Evolutionary conservation across 148 eudicot species (phyloP).

Genomic region (Fagopyrum tataricum): DNA sequence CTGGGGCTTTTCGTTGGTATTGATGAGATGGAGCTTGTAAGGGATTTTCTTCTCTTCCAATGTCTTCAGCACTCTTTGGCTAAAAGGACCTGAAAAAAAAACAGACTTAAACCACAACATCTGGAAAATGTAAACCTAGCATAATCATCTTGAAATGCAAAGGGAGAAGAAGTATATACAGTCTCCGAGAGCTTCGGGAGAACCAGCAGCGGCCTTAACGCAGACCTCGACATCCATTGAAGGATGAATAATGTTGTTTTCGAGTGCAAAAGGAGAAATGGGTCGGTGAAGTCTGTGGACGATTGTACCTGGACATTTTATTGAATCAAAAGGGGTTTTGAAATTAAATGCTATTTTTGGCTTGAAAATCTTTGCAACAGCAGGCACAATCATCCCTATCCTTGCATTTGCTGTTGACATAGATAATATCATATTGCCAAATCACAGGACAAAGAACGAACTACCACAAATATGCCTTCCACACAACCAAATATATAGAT

Average conservation of each 20-base stretch:
- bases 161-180: slow-evolving; percentile 28
- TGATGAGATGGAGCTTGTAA: slow-evolving; percentile 59
- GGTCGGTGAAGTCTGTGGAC: neutral
- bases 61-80: slow-evolving; percentile 75
- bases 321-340: no score
- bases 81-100: slow-evolving; percentile 52
- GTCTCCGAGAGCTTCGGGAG: slow-evolving; percentile 77
- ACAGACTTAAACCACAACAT: neutral
- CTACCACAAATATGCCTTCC: no score
- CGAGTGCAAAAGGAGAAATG: neutral
- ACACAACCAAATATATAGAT: no score
- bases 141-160: neutral
- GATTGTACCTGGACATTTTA: no score
- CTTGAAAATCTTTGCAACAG: no score
- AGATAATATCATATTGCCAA: no score
- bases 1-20: slow-evolving; percentile 53
- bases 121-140: neutral
- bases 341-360: no score
- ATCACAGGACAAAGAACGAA: no score
- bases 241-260: neutral
- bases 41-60: slow-evolving; percentile 81
- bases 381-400: no score
- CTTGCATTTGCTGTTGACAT: no score
- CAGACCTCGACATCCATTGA: slow-evolving; percentile 58
- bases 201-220: slow-evolving; percentile 59